These are phyloP conservation scores for Zanthoxylum bungeanum DNA, from an alignment of 345 rosid species.

Conservation along the genomic window DNA sequence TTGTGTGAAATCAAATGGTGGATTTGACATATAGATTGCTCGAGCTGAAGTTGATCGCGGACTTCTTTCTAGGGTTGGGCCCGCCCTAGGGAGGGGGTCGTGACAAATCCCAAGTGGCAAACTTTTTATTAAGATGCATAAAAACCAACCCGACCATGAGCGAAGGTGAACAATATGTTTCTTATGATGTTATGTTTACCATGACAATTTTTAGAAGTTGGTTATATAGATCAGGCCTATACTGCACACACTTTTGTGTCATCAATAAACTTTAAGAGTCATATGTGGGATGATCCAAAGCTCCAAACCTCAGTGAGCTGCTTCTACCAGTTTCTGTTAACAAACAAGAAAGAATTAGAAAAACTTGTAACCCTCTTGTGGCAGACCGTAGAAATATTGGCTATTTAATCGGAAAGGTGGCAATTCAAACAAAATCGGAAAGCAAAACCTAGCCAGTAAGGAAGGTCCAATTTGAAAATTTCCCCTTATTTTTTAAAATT, in stretches of 20 bases:
- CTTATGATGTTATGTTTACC: neutral
- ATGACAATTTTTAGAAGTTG: neutral
- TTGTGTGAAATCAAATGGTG: too few species aligned
- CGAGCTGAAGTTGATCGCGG: too few species aligned
- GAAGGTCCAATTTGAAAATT: neutral
- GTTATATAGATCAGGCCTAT: neutral
- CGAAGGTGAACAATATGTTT: neutral
- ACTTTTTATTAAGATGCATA: too few species aligned
- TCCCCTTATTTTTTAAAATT: slow-evolving; percentile 2
- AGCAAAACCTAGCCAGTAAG: neutral
- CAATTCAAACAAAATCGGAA: neutral
- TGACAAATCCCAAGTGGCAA: too few species aligned
- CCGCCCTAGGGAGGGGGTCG: too few species aligned
- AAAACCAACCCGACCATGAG: too few species aligned
- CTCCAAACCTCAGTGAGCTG: slow-evolving; percentile 36
- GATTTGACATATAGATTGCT: too few species aligned
- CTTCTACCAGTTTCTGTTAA: slow-evolving; percentile 41
- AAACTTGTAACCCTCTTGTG: neutral
- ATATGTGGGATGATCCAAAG: neutral
- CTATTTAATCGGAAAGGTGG: neutral
- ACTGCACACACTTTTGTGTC: neutral
- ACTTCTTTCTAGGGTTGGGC: too few species aligned
- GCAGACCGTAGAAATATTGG: neutral
- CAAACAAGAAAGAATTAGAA: slow-evolving; percentile 16
- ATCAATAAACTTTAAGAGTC: neutral